A percentile compares a stretch with the other conserved stretches of the same genome.
Conservation (phyloP, 2,329 filamentous ascomycete genomes). For the Calonectria multiphialidica region DNA sequence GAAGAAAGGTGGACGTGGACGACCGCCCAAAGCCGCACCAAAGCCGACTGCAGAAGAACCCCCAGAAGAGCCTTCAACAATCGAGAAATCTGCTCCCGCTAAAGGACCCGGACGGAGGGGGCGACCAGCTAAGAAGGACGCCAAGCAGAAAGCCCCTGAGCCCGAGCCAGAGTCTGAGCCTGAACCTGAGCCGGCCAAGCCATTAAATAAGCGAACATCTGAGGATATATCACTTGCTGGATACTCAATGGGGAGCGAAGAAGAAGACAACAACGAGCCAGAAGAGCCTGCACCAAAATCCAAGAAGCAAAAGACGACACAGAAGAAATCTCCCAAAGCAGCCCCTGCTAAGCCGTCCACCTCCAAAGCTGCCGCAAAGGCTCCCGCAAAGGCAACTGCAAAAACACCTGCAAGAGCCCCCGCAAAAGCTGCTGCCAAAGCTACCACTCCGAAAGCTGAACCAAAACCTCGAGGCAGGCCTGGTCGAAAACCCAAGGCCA, state of each 20-base stretch:
- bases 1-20: conserved; percentile 33
- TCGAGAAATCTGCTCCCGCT: conserved; percentile 19
- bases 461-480: conserved; percentile 42
- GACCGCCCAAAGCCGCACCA: conserved; percentile 32
- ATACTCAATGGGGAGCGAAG: conserved; percentile 16
- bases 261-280: conserved; percentile 35
- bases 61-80: conserved; percentile 21
- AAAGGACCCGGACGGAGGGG: conserved; percentile 20
- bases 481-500: conserved; percentile 40
- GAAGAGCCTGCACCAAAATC: conserved; percentile 38
- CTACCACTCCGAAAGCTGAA: conserved; percentile 32
- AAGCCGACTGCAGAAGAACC: conserved; percentile 28
- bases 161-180: conserved; percentile 8
- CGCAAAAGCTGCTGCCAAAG: conserved; percentile 25
- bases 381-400: conserved; percentile 10
- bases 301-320: conserved; percentile 44
- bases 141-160: conserved; percentile 29
- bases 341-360: conserved; percentile 32
- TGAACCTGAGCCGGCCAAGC: conserved; percentile 12
- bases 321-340: conserved; percentile 40
- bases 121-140: conserved; percentile 28
- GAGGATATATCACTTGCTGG: conserved; percentile 9
- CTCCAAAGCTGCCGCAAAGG: conserved; percentile 28
- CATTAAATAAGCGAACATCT: conserved; percentile 33
- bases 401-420: not conserved